Conservation (phyloP, 1,139 yeast genomes). For the Candida sp. region DNA sequence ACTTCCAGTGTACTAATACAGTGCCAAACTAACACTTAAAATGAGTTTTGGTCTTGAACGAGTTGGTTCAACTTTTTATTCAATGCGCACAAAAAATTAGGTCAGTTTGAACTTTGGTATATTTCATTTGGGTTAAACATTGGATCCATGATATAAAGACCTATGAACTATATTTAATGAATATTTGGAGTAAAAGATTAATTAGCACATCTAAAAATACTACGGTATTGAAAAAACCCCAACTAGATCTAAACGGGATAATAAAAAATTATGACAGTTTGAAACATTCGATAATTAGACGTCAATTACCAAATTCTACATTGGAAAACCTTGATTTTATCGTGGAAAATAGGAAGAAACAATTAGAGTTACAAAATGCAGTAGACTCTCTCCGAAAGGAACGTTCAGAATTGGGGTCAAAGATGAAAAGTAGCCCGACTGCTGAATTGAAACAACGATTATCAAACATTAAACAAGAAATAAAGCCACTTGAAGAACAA, state of each 20-base stretch:
- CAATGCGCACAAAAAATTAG: no score
- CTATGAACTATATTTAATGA: neutral
- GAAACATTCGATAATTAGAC: slow-evolving; percentile 42
- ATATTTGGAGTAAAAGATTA: neutral
- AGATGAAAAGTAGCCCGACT: slow-evolving; percentile 12
- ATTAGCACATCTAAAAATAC: slow-evolving; percentile 8
- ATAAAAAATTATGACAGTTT: slow-evolving; percentile 34
- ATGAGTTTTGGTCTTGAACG: no score
- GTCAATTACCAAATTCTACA: slow-evolving; percentile 33
- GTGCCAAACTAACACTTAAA: no score
- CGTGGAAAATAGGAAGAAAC: slow-evolving; percentile 20
- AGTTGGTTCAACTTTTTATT: no score
- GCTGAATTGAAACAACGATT: slow-evolving; percentile 19
- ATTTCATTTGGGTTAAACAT: no score
- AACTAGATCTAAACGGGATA: slow-evolving; percentile 44
- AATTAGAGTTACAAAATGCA: slow-evolving; percentile 16
- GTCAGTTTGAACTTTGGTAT: no score
- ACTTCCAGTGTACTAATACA: no score
- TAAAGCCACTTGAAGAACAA: slow-evolving; percentile 32
- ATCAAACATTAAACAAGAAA: slow-evolving; percentile 27
- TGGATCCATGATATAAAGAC: neutral
- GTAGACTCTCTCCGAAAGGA: slow-evolving; percentile 27
- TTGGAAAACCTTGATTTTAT: slow-evolving; percentile 30
- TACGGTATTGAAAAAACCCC: slow-evolving; percentile 14
- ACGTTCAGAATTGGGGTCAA: slow-evolving; percentile 24